Evolutionary conservation across 495 filamentous ascomycete species (phyloP), one percentile per base, ranked within the genome.

Genomic region (Podospora tetraspora): DNA sequence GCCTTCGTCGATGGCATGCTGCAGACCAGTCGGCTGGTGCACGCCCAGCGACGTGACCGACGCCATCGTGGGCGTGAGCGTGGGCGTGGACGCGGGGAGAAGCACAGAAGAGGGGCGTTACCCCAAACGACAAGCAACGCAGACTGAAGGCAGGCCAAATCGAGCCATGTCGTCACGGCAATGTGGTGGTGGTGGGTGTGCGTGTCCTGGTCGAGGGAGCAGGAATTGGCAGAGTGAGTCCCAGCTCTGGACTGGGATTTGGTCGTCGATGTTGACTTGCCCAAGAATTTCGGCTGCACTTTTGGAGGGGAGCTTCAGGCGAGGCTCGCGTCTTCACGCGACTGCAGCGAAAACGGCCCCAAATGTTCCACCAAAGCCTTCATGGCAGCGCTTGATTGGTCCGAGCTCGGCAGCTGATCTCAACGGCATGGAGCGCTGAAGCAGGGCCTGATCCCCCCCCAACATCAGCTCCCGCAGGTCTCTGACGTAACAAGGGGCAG

Each of bases 41-140:
- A 96, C 82, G 72, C 95, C 95, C 66, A 97, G 85, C 58, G 93
- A 97, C 67, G 86, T 89, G 75, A 95, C 88, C 68, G 91, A 87
- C 68, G 94, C 93, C 95, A 99, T 98, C 68, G 56, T 22, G 62
- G 25, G 23, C 25, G 11, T 24, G 27, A 5, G 27, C 3, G 27
- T 27, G 27, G 27, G 27, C 27, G 27, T 27, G 27, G 29, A 25
- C 25, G 25, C 25, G 25, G 37, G 37, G 16, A 9, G 19, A 52
- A 7, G 43, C 16, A 52, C 16, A 52, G 43, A n/a, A 52, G 43
- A 52, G 43, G 43, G 43, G 43, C n/a, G 21, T 37, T 58, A 22
- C 62, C 30, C 25, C 23, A 29, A 61, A 23, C 0, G 32, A 25
- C 27, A 58, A 24, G n/a, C 43, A 24, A 22, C 21, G 25, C 57